Evolutionary conservation across 805 yeast genomes (phyloP).

Genomic region (Candida sanyiensis): DNA sequence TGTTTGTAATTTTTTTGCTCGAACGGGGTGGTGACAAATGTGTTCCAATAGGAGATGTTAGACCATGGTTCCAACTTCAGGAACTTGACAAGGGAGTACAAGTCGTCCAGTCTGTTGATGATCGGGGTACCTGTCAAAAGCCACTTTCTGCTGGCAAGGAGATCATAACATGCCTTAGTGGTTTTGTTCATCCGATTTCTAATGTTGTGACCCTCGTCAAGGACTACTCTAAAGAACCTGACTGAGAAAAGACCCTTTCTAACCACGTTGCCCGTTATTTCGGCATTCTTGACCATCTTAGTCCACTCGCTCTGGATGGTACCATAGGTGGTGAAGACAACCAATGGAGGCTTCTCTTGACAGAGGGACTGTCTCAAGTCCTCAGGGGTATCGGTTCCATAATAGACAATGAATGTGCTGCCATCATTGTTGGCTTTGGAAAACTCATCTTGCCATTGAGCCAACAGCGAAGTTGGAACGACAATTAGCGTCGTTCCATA

Average conservation of each 20-base stretch:
- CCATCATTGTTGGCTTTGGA: constrained; percentile 45
- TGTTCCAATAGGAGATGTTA: constrained; percentile 78
- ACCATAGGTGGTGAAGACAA: constrained; percentile 83
- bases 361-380: constrained; percentile 46
- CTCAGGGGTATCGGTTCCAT: constrained; percentile 54
- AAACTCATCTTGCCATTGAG: constrained; percentile 89
- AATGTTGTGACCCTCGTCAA: constrained; percentile 91
- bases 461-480: constrained; percentile 85
- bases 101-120: constrained; percentile 80
- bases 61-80: constrained; percentile 86
- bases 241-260: constrained; percentile 58
- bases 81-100: constrained; percentile 71
- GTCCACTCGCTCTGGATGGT: constrained; percentile 75
- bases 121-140: constrained; percentile 90
- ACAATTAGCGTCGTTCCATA: constrained; percentile 67
- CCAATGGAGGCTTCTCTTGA: constrained; percentile 48
- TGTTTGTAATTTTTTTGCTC: constrained; percentile 63
- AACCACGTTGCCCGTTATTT: constrained; percentile 12
- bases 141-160: constrained; percentile 72
- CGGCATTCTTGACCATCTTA: constrained; percentile 28
- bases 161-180: constrained; percentile 66
- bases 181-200: constrained; percentile 75
- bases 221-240: constrained; percentile 65
- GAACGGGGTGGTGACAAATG: constrained; percentile 78
- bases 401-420: constrained; percentile 55